These are phyloP conservation scores for Phylloboletellus chloephorus DNA, from an alignment of 1,284 basidiomycete species.

Conservation along the genomic window DNA sequence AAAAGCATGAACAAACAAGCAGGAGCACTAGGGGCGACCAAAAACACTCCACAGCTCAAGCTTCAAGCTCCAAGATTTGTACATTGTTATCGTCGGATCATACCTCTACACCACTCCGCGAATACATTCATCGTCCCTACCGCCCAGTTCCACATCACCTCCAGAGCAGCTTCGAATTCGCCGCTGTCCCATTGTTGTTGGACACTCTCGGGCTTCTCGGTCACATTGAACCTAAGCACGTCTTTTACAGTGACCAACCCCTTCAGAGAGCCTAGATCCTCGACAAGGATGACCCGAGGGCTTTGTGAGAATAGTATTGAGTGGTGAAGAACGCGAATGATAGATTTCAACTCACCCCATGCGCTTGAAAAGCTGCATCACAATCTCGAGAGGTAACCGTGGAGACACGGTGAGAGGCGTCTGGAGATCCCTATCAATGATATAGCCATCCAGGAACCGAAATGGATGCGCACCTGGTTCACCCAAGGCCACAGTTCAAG, in stretches of 20 bases:
- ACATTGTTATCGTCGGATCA: constrained; percentile 16
- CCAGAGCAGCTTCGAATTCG: constrained; percentile 56
- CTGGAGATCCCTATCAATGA: constrained; percentile 36
- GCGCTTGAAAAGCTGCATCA: constrained; percentile 92
- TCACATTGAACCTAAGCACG: constrained; percentile 77
- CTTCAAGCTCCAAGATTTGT: neutral
- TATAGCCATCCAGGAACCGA: neutral
- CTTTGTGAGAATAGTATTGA: constrained; percentile 37
- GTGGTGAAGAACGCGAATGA: neutral
- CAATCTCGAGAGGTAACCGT: constrained; percentile 90
- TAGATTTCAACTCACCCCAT: constrained; percentile 70
- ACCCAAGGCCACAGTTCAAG: constrained; percentile 89
- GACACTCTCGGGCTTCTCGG: constrained; percentile 50
- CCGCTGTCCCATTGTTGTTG: constrained; percentile 55
- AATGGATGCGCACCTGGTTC: constrained; percentile 61
- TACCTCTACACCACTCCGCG: constrained; percentile 23
- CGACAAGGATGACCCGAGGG: constrained; percentile 91
- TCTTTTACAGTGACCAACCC: constrained; percentile 97
- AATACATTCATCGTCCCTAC: constrained; percentile 11
- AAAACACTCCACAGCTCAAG: neutral
- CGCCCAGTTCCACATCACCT: constrained; percentile 58
- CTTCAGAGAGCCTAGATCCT: constrained; percentile 74
- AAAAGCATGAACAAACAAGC: neutral
- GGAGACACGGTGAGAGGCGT: constrained; percentile 93
- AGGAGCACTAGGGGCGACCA: neutral